Conservation (phyloP, 2,329 filamentous ascomycete genomes). For the Penicillium sp. region DNA sequence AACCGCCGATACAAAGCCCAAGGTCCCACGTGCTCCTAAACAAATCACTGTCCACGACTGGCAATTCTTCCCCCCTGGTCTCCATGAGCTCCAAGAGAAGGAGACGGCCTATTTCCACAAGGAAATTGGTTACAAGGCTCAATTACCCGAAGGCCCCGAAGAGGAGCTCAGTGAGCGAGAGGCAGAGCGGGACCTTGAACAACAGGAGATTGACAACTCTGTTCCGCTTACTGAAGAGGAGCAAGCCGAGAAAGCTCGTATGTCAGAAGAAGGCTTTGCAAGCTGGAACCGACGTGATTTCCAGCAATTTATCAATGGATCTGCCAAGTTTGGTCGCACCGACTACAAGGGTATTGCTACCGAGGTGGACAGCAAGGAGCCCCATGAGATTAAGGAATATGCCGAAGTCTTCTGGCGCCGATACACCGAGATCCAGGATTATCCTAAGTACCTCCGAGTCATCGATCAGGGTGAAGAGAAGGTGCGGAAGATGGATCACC, state of each 20-base stretch:
- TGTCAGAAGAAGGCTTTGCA: slow-evolving; percentile 82
- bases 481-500: slow-evolving; percentile 81
- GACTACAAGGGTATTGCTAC: slow-evolving; percentile 82
- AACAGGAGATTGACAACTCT: slow-evolving; percentile 90
- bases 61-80: slow-evolving; percentile 85
- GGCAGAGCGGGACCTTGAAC: slow-evolving; percentile 80
- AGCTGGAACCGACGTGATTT: slow-evolving; percentile 98
- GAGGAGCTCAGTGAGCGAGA: slow-evolving; percentile 83
- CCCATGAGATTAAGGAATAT: slow-evolving; percentile 82
- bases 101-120: slow-evolving; percentile 96
- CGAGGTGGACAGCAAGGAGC: slow-evolving; percentile 87
- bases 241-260: slow-evolving; percentile 75
- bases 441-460: slow-evolving; percentile 79
- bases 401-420: slow-evolving; percentile 96
- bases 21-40: slow-evolving; percentile 91
- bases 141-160: slow-evolving; percentile 81
- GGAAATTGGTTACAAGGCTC: slow-evolving; percentile 92
- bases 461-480: slow-evolving; percentile 94
- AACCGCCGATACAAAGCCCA: slow-evolving; percentile 82
- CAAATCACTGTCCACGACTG: slow-evolving; percentile 92
- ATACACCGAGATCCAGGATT: slow-evolving; percentile 86
- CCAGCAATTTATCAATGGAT: slow-evolving; percentile 95
- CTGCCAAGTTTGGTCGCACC: slow-evolving; percentile 83
- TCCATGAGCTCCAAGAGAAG: slow-evolving; percentile 88
- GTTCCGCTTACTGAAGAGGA: slow-evolving; percentile 86